Base-by-base conservation (phyloP, 768 basidiomycete genomes). In the Macrolepiota albuminosa region DNA sequence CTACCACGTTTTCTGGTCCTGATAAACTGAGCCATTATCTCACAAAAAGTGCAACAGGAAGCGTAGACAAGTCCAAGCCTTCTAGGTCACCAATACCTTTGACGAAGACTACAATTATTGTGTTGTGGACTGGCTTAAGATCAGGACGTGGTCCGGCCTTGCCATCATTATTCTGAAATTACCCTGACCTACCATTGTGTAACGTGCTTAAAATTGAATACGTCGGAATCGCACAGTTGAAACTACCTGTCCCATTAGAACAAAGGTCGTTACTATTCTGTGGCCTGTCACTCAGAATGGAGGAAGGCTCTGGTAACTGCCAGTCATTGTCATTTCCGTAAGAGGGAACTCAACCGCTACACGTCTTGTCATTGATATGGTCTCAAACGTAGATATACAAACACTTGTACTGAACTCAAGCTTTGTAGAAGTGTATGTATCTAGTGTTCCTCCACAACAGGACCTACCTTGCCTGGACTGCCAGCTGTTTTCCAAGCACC, bases 401-500 rank as follows among this genome's bases (percentile, higher is more conserved):
- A 40, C 39, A 42, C 40, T 40, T 54, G 53, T 40, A 42, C 11
- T 13, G 10, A 31, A 31, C 5, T 33, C 11, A 21, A 33, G n/a
- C 24, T 21, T 36, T n/a, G 37, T 43, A 21, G 42, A 43, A 43
- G 4, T 43, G 18, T 16, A 16, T 34, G n/a, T 33, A 56, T 56
- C 16, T 34, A 56, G 24, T 14, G 33, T 4, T 47, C 67, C 47
- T 79, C 76, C 29, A 78, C 80, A 6, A 82, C 81, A 16, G 81
- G 71, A 36, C 76, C 85, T 16, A 78, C 70, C 56, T 71, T 80
- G 5, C 90, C 90, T 2, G 91, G 91, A 64, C 84, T 85, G 16
- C 91, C 89, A 11, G 91, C 88, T 18, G 82, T 77, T 70, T 82
- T 84, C 96, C 95, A 98, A n/a, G 93, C 93, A 13, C 87, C 88